phyloP scores from a whole-genome alignment of 23 red algal genomes.

The Gracilaria caudata region DNA sequence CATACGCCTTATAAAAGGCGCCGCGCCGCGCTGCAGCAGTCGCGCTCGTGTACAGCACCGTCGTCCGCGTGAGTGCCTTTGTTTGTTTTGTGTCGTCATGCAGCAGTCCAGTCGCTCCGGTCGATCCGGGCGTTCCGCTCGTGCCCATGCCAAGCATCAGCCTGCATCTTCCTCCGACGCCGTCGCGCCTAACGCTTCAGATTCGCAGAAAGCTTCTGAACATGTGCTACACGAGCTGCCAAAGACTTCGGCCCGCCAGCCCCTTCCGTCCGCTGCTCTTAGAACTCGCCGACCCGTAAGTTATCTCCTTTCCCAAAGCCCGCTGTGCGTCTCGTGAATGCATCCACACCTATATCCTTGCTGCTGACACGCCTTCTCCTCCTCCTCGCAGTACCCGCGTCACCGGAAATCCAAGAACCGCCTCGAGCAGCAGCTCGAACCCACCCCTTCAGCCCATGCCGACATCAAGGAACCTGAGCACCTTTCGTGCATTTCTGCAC shows the following conservation, averaged over 20 bases:
- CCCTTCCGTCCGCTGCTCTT: neutral
- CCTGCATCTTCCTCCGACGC: neutral
- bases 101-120: neutral
- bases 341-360: neutral
- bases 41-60: no score
- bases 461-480: neutral
- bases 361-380: neutral
- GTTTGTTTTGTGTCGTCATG: neutral
- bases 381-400: slow-evolving; percentile 23
- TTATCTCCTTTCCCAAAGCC: neutral
- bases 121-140: neutral
- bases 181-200: neutral
- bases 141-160: slow-evolving; percentile 25
- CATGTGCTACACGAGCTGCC: neutral
- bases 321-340: neutral
- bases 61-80: no score
- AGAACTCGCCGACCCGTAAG: slow-evolving; percentile 21
- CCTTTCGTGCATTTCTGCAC: neutral
- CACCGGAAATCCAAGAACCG: slow-evolving; percentile 43
- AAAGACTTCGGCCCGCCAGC: slow-evolving; percentile 8
- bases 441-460: slow-evolving; percentile 1
- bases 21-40: neutral
- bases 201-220: neutral
- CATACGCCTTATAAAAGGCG: neutral
- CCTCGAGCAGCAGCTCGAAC: slow-evolving; percentile 25